A percentile compares a stretch with the other conserved stretches of the same genome.
These are phyloP conservation scores for Dryas octopetala DNA, from an alignment of 306 rosid genomes.

Conservation along the genomic window DNA sequence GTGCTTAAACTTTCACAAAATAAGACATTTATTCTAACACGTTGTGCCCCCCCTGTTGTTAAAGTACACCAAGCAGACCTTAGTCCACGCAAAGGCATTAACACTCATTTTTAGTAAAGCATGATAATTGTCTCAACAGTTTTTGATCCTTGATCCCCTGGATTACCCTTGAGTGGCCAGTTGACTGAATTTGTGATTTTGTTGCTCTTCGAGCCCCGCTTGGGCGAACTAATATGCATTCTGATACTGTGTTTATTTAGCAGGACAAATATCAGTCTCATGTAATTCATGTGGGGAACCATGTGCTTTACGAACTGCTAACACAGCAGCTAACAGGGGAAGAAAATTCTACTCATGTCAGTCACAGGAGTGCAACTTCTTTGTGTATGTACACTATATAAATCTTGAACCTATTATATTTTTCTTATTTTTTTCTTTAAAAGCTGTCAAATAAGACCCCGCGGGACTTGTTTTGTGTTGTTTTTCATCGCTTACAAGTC, in stretches of 20 bases:
- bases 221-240: constrained; percentile 23
- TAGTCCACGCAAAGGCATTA: neutral
- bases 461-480: too few relatives aligned
- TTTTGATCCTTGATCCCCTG: neutral
- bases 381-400: constrained; percentile 55
- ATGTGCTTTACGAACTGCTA: constrained; percentile 76
- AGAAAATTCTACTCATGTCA: constrained; percentile 83
- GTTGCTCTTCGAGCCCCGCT: constrained; percentile 4
- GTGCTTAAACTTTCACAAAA: neutral
- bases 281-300: constrained; percentile 74
- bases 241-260: constrained; percentile 29
- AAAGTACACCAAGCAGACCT: neutral
- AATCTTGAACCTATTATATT: neutral
- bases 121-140: neutral
- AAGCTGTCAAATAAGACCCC: too few relatives aligned
- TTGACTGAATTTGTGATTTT: neutral
- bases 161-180: neutral
- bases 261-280: constrained; percentile 66
- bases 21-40: neutral
- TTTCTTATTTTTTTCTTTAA: too few relatives aligned
- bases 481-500: too few relatives aligned
- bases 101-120: neutral
- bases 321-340: constrained; percentile 79
- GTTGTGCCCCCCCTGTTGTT: too few relatives aligned
- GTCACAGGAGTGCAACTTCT: constrained; percentile 83